phyloP scores from a whole-genome alignment of 345 rosid genomes.

The Viola odorata region DNA sequence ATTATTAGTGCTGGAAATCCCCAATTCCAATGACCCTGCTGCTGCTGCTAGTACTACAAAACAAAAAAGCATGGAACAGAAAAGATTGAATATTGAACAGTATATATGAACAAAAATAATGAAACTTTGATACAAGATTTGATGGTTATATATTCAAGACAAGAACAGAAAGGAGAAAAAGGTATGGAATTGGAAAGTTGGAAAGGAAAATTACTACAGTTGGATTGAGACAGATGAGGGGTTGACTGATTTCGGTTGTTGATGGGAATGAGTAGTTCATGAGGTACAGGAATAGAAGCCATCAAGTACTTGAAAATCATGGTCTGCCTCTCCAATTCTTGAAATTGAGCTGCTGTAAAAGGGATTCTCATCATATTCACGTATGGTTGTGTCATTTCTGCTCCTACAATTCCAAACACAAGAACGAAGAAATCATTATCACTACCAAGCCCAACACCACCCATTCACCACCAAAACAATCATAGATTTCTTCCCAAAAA shows the following conservation, averaged over 20 bases:
- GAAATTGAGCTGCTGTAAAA: slow-evolving; percentile 71
- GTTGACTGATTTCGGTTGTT: slow-evolving; percentile 20
- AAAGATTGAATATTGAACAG: not conserved
- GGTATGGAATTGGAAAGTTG: not conserved
- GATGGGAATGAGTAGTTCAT: slow-evolving; percentile 48
- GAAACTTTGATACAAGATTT: no score
- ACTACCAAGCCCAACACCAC: not conserved
- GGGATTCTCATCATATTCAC: slow-evolving; percentile 28
- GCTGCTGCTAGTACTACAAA: not conserved
- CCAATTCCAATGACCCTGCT: slow-evolving; percentile 16
- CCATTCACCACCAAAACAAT: no score
- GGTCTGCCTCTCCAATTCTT: slow-evolving; percentile 83
- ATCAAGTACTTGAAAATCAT: slow-evolving; percentile 78
- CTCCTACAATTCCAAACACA: slow-evolving; percentile 23
- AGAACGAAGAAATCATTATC: not conserved
- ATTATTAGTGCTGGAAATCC: slow-evolving; percentile 4
- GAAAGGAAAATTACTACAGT: slow-evolving; percentile 1
- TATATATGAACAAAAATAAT: not conserved
- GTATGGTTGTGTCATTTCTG: slow-evolving; percentile 35
- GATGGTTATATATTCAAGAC: not conserved
- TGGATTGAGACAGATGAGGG: slow-evolving; percentile 22
- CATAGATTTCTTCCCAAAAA: not conserved
- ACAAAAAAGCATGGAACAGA: not conserved
- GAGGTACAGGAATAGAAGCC: slow-evolving; percentile 80
- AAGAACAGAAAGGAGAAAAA: not conserved